Percentiles rank a stretch among this genome's conserved stretches.
Conservation (phyloP, 768 basidiomycete species). For the Leccinum longicurvipes region DNA sequence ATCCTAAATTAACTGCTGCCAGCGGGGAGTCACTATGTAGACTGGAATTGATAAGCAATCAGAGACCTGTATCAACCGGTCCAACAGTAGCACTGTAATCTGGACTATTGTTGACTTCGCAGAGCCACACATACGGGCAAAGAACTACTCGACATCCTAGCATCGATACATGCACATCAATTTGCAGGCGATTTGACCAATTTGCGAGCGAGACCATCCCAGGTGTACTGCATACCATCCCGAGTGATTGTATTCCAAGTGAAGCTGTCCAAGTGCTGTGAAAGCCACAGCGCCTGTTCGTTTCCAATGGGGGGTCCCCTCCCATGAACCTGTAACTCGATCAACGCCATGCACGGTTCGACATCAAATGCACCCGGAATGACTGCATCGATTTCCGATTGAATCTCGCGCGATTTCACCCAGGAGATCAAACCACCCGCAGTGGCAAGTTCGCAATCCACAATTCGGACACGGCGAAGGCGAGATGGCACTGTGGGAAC, state of each 20-base stretch:
- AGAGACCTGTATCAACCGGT: neutral
- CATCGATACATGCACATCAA: neutral
- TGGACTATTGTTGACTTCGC: neutral
- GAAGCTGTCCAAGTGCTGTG: constrained; percentile 1
- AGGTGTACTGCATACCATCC: constrained; percentile 3
- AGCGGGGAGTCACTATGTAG: too few relatives aligned
- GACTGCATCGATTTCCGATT: neutral
- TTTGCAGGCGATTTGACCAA: neutral
- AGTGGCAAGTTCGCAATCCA: constrained; percentile 5
- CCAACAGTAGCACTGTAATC: neutral
- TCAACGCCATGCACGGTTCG: constrained; percentile 2
- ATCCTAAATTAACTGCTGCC: neutral
- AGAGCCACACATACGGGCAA: neutral
- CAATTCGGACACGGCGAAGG: constrained; percentile 3
- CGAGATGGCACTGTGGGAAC: neutral
- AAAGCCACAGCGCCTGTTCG: constrained; percentile 5
- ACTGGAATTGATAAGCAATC: neutral
- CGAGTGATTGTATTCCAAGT: constrained; percentile 5
- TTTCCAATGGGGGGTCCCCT: neutral
- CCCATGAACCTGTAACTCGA: constrained; percentile 4
- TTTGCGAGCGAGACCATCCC: neutral
- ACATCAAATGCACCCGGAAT: neutral
- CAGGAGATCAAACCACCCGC: neutral
- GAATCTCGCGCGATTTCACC: constrained; percentile 3
- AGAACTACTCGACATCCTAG: neutral